Percentiles rank a stretch among this genome's conserved stretches.
Conservation (phyloP, 306 rosid genomes). For the Purshia tridentata region DNA sequence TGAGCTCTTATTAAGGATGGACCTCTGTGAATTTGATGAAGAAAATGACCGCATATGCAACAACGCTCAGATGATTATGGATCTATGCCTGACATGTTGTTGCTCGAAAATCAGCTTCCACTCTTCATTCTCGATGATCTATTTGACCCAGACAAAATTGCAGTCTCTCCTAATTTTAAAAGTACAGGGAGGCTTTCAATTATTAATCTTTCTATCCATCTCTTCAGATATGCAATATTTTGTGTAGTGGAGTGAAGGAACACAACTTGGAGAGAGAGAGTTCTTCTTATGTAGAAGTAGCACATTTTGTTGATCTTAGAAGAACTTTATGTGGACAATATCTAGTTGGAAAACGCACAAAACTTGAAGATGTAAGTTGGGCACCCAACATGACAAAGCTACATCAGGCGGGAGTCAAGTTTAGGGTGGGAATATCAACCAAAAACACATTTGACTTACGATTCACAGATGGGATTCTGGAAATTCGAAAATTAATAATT, state of each 20-base stretch:
- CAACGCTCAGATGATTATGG: constrained; percentile 28
- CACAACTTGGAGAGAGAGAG: neutral
- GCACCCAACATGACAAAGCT: no score
- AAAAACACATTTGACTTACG: constrained; percentile 6
- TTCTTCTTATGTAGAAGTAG: neutral
- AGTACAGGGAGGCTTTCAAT: constrained; percentile 4
- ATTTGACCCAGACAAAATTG: neutral
- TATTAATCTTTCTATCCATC: neutral
- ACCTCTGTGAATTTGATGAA: neutral
- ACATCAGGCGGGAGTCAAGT: neutral
- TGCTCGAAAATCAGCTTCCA: constrained; percentile 50
- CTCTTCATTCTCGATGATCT: constrained; percentile 34
- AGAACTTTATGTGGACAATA: neutral
- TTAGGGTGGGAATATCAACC: constrained; percentile 11
- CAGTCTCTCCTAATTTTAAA: neutral
- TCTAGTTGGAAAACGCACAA: no score
- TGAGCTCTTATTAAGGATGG: constrained; percentile 27
- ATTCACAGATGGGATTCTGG: neutral
- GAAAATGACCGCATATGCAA: constrained; percentile 23
- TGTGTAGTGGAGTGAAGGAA: neutral
- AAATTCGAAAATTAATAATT: constrained; percentile 24
- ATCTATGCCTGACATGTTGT: constrained; percentile 28
- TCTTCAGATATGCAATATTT: neutral
- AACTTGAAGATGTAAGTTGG: no score
- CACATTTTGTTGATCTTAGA: constrained; percentile 5